Evolutionary conservation across 768 basidiomycete genomes (phyloP).

Genomic region (Suillus brevipes): DNA sequence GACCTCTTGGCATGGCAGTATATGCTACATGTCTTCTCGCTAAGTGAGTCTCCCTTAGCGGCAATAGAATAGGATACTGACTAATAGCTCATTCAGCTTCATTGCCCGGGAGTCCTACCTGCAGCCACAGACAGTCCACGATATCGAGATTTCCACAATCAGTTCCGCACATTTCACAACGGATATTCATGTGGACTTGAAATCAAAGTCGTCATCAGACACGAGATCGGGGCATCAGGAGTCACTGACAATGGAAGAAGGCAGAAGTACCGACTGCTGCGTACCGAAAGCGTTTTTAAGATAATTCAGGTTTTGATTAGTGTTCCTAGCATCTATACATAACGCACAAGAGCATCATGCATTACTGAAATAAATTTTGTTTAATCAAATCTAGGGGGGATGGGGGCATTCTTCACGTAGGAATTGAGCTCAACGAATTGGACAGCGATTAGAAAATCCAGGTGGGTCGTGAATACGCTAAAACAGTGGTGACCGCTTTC

Average conservation of each 20-base stretch:
- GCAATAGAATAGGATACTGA: too few species aligned
- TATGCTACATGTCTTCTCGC: constrained; percentile 31
- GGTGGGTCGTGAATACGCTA: background rate
- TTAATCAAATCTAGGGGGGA: background rate
- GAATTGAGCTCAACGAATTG: background rate
- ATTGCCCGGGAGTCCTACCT: constrained; percentile 32
- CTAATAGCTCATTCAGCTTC: constrained; percentile 16
- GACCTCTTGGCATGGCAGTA: constrained; percentile 13
- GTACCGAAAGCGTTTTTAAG: too few species aligned
- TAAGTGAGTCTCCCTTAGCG: constrained; percentile 20
- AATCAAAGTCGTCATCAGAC: background rate
- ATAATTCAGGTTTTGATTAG: background rate
- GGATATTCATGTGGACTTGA: background rate
- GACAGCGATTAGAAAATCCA: background rate
- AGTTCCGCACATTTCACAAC: background rate
- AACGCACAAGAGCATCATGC: background rate
- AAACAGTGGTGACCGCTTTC: background rate
- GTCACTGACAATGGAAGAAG: background rate
- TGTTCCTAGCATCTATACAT: background rate
- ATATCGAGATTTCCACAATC: background rate
- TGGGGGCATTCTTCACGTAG: background rate
- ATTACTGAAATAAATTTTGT: background rate
- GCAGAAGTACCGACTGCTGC: too few species aligned
- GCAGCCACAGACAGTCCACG: background rate
- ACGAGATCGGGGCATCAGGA: background rate